phyloP scores from a whole-genome alignment of 2,329 filamentous ascomycete genomes.

The Plenodomus tracheiphilus region DNA sequence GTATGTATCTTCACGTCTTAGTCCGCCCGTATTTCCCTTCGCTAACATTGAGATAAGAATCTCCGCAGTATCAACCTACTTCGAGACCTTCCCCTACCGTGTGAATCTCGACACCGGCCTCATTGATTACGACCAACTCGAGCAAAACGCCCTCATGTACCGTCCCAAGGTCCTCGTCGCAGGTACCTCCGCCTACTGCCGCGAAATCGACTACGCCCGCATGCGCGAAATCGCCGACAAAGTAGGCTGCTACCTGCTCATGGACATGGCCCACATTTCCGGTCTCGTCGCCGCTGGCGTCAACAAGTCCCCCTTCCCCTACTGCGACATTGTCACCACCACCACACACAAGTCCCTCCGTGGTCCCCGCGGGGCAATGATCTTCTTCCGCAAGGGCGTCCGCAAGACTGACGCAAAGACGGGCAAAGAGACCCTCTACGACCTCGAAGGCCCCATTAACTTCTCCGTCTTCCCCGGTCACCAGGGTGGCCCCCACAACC shows the following conservation, averaged over 20 bases:
- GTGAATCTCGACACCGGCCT: conserved; percentile 86
- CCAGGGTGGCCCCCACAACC: conserved; percentile 97
- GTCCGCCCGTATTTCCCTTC: no score
- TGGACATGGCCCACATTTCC: conserved; percentile 97
- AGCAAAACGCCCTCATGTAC: conserved; percentile 85
- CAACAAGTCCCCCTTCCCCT: conserved; percentile 83
- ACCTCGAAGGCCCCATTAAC: conserved; percentile 93
- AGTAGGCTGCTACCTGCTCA: conserved; percentile 86
- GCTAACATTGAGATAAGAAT: no score
- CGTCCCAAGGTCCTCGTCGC: conserved; percentile 94
- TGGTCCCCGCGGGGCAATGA: conserved; percentile 93
- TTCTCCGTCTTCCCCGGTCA: conserved; percentile 96
- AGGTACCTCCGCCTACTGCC: conserved; percentile 93
- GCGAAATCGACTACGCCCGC: conserved; percentile 90
- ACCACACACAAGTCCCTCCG: conserved; percentile 98
- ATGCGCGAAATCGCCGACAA: conserved; percentile 92
- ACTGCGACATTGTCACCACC: conserved; percentile 93
- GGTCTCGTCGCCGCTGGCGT: conserved; percentile 91
- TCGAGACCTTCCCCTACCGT: conserved; percentile 95
- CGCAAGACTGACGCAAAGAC: conserved; percentile 81
- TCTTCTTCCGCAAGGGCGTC: conserved; percentile 96
- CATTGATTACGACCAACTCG: conserved; percentile 93
- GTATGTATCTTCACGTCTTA: no score
- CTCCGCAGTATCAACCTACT: conserved; percentile 98
- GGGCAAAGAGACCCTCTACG: conserved; percentile 82